Evolutionary conservation across 306 rosid species (phyloP), one percentile per base, ranked within the genome.

Genomic region (Rosa persica): DNA sequence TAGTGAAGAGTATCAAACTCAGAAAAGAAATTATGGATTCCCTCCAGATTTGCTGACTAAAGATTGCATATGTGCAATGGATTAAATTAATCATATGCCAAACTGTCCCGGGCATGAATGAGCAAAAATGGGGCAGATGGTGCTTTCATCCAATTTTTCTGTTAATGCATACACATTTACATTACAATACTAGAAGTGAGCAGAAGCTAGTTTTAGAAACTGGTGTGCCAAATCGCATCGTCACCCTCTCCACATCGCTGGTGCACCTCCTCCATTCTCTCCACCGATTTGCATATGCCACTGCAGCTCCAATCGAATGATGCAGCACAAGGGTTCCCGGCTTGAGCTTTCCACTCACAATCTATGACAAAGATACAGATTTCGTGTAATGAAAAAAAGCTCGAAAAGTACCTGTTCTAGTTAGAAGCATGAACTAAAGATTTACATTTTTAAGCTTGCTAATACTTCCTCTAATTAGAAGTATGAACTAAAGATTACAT

Each of bases 241-340:
- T 86, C 88, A 15, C 92, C 92, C 74, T 88, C 92, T 44, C 92
- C 88, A 44, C 92, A 88, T 36, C 83, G 81, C 75, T 84, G 87
- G 70, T 88, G 90, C 61, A 88, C 87, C 83, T 86, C 90, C 34
- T 80, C 90, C 92, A 88, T 88, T 70, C 90, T 86, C 84, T 88
- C 92, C 67, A 86, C 92, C 20, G 88, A 88, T 82, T 88, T 88
- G 87, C 92, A 88, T 8, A 88, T 78, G 80, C 92, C 92, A 23
- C 92, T 88, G 84, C 92, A 88, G 72, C 85, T 86, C 92, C 92
- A 88, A 70, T 88, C 90, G 61, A 88, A 88, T 19, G 92, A 88
- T 4, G 92, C 92, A 30, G 79, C 87, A 72, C 92, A 88, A 0
- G 90, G 88, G 44, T 88, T 88, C 38, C 90, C 90, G 1, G 92